A percentile compares a stretch with the other conserved stretches of the same genome.
These are phyloP conservation scores for Aspergillus vadensis DNA, from an alignment of 2,329 filamentous ascomycete species.

Conservation along the genomic window DNA sequence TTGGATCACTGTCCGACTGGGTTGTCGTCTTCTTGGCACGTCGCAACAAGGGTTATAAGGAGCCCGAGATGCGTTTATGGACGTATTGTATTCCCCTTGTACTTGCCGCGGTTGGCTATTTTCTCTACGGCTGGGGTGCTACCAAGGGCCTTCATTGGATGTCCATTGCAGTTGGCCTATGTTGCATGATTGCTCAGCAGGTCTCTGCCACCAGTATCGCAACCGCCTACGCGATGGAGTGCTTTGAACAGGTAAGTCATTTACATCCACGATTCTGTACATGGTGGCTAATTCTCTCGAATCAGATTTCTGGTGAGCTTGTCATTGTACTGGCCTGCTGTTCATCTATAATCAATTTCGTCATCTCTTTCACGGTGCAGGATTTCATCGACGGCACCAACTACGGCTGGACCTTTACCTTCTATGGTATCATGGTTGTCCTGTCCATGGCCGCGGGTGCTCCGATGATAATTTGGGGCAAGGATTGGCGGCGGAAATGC, in stretches of 20 bases:
- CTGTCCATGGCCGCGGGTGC: slow-evolving; percentile 27
- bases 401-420: slow-evolving; percentile 39
- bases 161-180: slow-evolving; percentile 39
- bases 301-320: slow-evolving; percentile 40
- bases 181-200: slow-evolving; percentile 46
- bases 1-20: slow-evolving; percentile 35
- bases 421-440: slow-evolving; percentile 36
- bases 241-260: slow-evolving; percentile 35
- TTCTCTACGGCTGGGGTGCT: slow-evolving; percentile 45
- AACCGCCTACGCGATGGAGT: slow-evolving; percentile 47
- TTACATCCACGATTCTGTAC: neutral
- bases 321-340: slow-evolving; percentile 43
- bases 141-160: slow-evolving; percentile 39
- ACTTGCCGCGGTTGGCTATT: slow-evolving; percentile 39
- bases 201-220: slow-evolving; percentile 43
- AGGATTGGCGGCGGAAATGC: slow-evolving; percentile 34
- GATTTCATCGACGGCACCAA: slow-evolving; percentile 42
- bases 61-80: slow-evolving; percentile 45
- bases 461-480: slow-evolving; percentile 37
- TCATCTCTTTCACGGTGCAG: slow-evolving; percentile 44
- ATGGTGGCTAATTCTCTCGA: neutral
- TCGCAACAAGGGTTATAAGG: slow-evolving; percentile 39
- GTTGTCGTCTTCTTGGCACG: slow-evolving; percentile 37
- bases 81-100: slow-evolving; percentile 34
- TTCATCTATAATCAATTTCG: slow-evolving; percentile 37